Conservation (phyloP, 2,329 filamentous ascomycete genomes). For the Curvularia verruculosa region DNA sequence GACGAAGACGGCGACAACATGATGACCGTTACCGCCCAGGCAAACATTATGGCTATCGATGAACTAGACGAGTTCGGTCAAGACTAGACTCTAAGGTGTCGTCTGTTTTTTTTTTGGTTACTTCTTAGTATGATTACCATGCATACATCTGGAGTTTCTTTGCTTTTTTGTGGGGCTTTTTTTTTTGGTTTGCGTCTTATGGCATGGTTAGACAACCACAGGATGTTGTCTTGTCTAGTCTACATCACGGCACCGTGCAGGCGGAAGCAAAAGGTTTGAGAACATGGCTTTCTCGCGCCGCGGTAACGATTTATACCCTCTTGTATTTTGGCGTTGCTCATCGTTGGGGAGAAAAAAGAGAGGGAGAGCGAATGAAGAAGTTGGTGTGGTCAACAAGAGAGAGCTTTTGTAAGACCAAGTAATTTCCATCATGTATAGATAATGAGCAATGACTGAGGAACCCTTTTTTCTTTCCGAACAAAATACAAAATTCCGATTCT, state of each 20-base stretch:
- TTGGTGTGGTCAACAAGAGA: neutral
- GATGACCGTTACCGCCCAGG: slow-evolving; percentile 45
- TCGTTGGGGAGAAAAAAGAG: neutral
- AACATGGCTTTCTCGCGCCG: slow-evolving; percentile 2
- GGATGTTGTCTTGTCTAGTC: slow-evolving; percentile 3
- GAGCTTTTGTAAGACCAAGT: neutral
- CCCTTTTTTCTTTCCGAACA: neutral
- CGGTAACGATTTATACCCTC: slow-evolving; percentile 32
- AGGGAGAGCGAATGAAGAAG: neutral
- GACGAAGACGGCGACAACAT: slow-evolving; percentile 45
- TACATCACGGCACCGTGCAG: slow-evolving; percentile 2
- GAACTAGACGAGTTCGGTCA: slow-evolving; percentile 52
- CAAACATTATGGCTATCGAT: slow-evolving; percentile 50
- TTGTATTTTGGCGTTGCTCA: slow-evolving; percentile 7
- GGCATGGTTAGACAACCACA: slow-evolving; percentile 22
- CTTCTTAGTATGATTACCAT: slow-evolving; percentile 1
- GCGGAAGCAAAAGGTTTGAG: slow-evolving; percentile 13
- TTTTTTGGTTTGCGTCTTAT: neutral
- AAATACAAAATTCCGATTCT: neutral
- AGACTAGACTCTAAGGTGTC: slow-evolving; percentile 17
- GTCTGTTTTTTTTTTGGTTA: neutral
- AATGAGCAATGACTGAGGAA: neutral
- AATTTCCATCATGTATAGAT: neutral
- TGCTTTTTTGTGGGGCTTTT: slow-evolving; percentile 6
- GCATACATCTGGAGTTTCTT: slow-evolving; percentile 22